Evolutionary conservation across 352 stramenopile species (phyloP).

Genomic region (Globisporangium nunn): DNA sequence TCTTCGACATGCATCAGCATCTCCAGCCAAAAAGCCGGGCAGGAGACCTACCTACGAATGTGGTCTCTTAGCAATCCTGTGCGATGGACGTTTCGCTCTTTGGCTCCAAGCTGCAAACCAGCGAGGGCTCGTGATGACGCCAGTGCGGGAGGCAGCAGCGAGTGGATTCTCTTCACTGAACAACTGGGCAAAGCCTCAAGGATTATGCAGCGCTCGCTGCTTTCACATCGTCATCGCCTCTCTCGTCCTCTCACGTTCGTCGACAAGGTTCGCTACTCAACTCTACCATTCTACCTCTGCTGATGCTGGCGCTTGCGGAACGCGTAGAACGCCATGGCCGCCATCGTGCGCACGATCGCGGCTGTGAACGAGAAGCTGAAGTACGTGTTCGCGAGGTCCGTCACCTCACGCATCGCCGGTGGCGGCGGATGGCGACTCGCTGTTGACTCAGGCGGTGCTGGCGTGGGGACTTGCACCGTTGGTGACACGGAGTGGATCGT

Average conservation of each 20-base stretch:
- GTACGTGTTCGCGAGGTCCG: slow-evolving; percentile 10
- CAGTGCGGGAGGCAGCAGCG: too few species aligned
- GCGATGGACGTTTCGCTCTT: too few species aligned
- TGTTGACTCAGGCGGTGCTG: neutral
- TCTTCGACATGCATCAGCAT: too few species aligned
- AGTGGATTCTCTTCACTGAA: too few species aligned
- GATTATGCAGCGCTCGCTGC: neutral
- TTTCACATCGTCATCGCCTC: too few species aligned
- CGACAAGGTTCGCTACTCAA: neutral
- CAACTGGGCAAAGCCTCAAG: too few species aligned
- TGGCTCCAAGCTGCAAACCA: too few species aligned
- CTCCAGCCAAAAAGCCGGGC: too few species aligned
- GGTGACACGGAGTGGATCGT: neutral
- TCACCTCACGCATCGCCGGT: slow-evolving; percentile 3
- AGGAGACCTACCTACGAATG: too few species aligned
- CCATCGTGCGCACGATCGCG: slow-evolving; percentile 13
- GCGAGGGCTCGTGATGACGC: too few species aligned
- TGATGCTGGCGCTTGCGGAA: slow-evolving; percentile 28
- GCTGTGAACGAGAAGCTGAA: slow-evolving; percentile 14
- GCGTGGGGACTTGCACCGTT: neutral
- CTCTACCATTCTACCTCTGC: slow-evolving; percentile 19
- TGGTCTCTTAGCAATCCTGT: too few species aligned
- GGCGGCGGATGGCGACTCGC: neutral
- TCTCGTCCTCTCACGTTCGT: too few species aligned
- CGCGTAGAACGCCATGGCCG: slow-evolving; percentile 12